phyloP scores from a whole-genome alignment of 2,329 filamentous ascomycete species.

The Aspergillus uvarum region DNA sequence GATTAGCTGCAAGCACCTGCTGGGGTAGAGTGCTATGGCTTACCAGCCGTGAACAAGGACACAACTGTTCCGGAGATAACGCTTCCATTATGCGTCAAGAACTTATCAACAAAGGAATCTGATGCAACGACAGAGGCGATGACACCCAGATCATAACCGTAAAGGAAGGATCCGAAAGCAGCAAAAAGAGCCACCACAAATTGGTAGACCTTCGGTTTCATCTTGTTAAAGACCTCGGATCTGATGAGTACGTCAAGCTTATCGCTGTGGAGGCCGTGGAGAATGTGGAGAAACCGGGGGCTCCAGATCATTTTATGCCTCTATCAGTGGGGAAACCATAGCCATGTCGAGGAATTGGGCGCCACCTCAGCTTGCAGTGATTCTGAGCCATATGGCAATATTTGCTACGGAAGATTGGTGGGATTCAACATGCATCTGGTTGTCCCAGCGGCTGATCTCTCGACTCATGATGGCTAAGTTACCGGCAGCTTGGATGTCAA shows the following conservation, averaged over 20 bases:
- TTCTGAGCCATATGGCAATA: background rate
- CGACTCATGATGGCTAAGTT: background rate
- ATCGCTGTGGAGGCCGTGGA: background rate
- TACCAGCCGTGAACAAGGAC: conserved; percentile 4
- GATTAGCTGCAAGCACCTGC: too few species aligned
- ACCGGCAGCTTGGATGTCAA: background rate
- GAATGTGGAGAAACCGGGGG: background rate
- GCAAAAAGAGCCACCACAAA: conserved; percentile 8
- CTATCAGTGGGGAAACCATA: background rate
- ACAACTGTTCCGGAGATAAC: conserved; percentile 6
- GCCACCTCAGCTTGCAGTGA: background rate
- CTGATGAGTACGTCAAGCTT: background rate
- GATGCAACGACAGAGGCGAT: conserved; percentile 10
- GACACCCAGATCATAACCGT: conserved; percentile 10
- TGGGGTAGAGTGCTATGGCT: too few species aligned
- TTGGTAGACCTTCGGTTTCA: conserved; percentile 10
- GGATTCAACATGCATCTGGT: background rate
- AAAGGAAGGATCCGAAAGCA: conserved; percentile 8
- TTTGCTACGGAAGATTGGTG: background rate
- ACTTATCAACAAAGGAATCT: conserved; percentile 3
- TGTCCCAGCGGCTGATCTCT: background rate
- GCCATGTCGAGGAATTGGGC: background rate
- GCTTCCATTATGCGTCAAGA: conserved; percentile 1
- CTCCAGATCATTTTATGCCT: background rate
- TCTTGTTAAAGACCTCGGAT: background rate